These are phyloP conservation scores for Euphorbia neoarborescens DNA, from an alignment of 441 rosid species.

Conservation along the genomic window DNA sequence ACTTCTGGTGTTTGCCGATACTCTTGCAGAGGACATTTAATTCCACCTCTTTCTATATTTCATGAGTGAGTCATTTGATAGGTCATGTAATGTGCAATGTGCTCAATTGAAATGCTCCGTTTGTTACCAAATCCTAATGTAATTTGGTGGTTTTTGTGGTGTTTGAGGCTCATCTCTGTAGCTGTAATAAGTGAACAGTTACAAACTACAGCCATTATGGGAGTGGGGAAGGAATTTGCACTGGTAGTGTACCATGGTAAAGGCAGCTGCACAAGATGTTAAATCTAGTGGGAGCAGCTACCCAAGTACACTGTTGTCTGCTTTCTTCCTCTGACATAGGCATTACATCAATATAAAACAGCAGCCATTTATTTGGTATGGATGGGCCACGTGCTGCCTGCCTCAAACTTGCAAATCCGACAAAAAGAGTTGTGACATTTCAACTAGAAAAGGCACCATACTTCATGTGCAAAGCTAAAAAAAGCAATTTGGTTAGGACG, in stretches of 20 bases:
- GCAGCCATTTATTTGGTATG: neutral
- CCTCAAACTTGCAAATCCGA: neutral
- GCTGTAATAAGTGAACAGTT: neutral
- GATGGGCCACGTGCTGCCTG: conserved; percentile 2
- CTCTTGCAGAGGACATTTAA: too few species aligned
- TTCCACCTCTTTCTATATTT: too few species aligned
- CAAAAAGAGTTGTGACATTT: conserved; percentile 3
- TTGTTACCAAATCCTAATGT: too few species aligned
- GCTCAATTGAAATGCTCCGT: too few species aligned
- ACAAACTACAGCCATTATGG: neutral
- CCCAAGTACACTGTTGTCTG: neutral
- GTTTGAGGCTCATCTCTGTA: too few species aligned
- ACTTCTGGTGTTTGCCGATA: neutral
- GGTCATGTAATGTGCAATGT: neutral
- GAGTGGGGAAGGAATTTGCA: neutral
- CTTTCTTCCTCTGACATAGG: neutral
- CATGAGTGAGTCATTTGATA: too few species aligned
- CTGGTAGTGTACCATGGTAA: neutral
- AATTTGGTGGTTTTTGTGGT: neutral
- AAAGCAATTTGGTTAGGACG: too few species aligned
- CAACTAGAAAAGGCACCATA: neutral
- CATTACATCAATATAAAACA: neutral
- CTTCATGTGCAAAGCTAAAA: neutral
- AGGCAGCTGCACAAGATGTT: neutral
- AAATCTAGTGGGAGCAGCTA: neutral